Base-by-base conservation (phyloP, 257 asterid genomes). In the Scutellaria baicalensis region DNA sequence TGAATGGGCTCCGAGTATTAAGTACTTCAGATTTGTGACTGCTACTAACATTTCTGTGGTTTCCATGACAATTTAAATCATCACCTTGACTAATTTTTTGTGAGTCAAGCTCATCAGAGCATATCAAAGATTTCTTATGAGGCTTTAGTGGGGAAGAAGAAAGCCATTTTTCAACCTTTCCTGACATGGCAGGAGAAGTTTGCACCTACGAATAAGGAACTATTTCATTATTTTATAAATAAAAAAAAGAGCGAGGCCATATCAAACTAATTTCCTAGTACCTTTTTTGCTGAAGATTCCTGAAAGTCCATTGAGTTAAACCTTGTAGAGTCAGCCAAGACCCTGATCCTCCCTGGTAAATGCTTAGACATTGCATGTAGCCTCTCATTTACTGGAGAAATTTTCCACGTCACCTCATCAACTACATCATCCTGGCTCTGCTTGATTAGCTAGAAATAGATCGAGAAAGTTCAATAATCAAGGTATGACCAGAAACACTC, bases 351-450 rank as follows among this genome's bases (percentile, higher is more conserved):
- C 80, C 86, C 84, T 16, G 89, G 90, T 38, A 82, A 73, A 47
- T 84, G 80, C 84, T 89, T 93, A 73, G 99, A 86, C 80, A 87
- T 71, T 18, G 96, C 82, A 69, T 83, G 86, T 20, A 93, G 90
- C 70, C 88, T 88, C 76, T 93, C 96, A 58, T 93, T 89, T 71
- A 93, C 87, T 18, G 99, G 97, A 78, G 99, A 91, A 75, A 91
- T 81, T 80, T 75, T 89, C 99, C 99, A 93, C 48, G 97, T 84
- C 75, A 93, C 87, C 73, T 93, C 97, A 71, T 93, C 94, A 45
- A 78, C 85, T 55, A 80, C 80, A 70, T 91, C 97, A 84, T 93
- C 96, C 82, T 93, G 99, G 81, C 96, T 93, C 82, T 87, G 92
- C 82, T 91, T 85, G 74, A 93, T 91, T 79, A 93, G 77, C 99